A percentile compares a stretch with the other conserved stretches of the same genome.
Evolutionary conservation across 176 grass and related monocot genomes (phyloP).

Genomic region (Triticum monococcum): DNA sequence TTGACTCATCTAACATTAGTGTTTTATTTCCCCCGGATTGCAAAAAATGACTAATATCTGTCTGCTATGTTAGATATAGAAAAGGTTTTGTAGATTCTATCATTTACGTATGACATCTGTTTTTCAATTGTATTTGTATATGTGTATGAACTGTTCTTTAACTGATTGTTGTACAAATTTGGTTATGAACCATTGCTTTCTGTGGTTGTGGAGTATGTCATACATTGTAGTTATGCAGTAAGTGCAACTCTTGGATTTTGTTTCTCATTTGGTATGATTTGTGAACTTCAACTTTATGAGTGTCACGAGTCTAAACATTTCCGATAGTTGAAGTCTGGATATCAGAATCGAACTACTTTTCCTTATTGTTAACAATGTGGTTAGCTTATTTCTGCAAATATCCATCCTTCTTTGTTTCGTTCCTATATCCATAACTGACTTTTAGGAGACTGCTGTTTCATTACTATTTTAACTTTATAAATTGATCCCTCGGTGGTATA

Average conservation of each 20-base stretch:
- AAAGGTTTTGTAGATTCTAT: neutral
- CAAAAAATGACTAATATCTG: slow-evolving; percentile 11
- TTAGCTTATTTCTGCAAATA: neutral
- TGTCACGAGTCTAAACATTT: neutral
- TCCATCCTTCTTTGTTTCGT: neutral
- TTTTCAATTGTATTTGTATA: neutral
- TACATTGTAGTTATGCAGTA: neutral
- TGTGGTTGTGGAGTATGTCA: neutral
- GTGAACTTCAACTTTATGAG: neutral
- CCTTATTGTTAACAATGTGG: neutral
- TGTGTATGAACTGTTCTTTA: too few relatives aligned
- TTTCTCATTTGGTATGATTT: neutral
- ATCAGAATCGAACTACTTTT: neutral
- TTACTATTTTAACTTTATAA: neutral
- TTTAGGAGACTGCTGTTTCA: neutral
- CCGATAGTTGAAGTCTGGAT: neutral
- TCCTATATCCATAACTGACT: neutral
- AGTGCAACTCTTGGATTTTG: neutral
- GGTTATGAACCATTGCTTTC: neutral
- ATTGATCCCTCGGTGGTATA: neutral
- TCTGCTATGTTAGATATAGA: neutral
- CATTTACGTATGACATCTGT: neutral
- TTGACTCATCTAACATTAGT: neutral
- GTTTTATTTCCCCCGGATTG: slow-evolving; percentile 2
- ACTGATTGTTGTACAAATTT: neutral